Conservation (phyloP, 345 rosid species). For the Populus euphratica region DNA sequence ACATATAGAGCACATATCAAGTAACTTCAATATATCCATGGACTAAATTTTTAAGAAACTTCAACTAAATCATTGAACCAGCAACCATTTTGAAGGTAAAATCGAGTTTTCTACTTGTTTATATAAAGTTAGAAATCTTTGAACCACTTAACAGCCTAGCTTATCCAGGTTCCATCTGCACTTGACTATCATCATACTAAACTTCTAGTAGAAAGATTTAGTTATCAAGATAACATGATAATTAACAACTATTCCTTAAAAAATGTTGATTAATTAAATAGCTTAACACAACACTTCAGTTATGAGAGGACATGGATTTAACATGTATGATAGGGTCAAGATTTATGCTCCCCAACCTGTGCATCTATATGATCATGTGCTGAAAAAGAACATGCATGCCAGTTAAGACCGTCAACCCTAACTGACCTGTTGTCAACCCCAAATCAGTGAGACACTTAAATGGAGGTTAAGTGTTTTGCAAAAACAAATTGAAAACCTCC, state of each 20-base stretch:
- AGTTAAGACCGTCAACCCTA: not conserved
- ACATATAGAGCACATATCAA: not conserved
- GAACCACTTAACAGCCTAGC: not conserved
- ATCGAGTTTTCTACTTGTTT: not conserved
- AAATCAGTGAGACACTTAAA: not conserved
- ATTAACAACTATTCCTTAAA: not conserved
- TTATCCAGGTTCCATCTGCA: not conserved
- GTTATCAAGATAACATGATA: not conserved
- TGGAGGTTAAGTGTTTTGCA: not conserved
- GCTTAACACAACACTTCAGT: not conserved
- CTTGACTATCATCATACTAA: not conserved
- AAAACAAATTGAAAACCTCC: not conserved
- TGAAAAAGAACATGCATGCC: not conserved
- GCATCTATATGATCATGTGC: not conserved
- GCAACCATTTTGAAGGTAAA: not conserved
- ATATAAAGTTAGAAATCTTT: not conserved
- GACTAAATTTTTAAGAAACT: not conserved
- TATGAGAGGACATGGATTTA: not conserved
- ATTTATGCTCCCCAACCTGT: not conserved
- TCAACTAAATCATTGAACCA: not conserved
- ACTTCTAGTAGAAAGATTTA: not conserved
- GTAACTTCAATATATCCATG: not conserved
- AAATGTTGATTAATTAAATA: not conserved
- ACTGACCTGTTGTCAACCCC: not conserved
- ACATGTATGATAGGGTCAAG: not conserved